These are phyloP conservation scores for Phyllosticta ampelicida DNA, from an alignment of 2,329 filamentous ascomycete genomes.

Conservation along the genomic window DNA sequence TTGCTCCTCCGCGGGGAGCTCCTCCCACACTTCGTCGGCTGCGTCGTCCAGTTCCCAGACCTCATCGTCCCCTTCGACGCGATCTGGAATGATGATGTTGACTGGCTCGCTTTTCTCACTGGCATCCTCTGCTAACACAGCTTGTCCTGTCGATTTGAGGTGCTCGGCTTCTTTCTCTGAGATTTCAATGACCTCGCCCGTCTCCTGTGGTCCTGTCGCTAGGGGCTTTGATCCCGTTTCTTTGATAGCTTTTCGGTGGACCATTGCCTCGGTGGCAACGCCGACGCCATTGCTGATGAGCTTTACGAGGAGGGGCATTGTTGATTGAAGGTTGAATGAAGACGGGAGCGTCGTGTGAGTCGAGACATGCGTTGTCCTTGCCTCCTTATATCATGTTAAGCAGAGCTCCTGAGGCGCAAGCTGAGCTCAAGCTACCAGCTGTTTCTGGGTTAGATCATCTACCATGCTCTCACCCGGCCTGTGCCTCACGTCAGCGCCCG, in stretches of 20 bases:
- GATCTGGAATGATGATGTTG: neutral
- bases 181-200: neutral
- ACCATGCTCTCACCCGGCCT: neutral
- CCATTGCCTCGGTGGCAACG: constrained; percentile 1
- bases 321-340: neutral
- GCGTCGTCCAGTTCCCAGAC: constrained; percentile 7
- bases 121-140: neutral
- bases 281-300: constrained; percentile 1
- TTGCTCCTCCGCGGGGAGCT: neutral
- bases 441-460: neutral
- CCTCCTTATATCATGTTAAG: neutral
- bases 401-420: neutral
- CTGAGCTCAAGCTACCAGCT: neutral
- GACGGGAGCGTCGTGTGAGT: neutral
- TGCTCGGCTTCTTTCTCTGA: neutral
- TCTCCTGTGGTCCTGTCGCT: neutral
- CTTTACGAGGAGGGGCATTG: constrained; percentile 3
- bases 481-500: neutral
- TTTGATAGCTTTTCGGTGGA: neutral
- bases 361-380: neutral
- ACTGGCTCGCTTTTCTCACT: neutral
- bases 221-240: neutral
- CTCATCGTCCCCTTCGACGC: neutral
- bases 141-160: neutral
- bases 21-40: neutral